phyloP scores from a whole-genome alignment of 495 filamentous ascomycete genomes.

The Penicillium roqueforti region DNA sequence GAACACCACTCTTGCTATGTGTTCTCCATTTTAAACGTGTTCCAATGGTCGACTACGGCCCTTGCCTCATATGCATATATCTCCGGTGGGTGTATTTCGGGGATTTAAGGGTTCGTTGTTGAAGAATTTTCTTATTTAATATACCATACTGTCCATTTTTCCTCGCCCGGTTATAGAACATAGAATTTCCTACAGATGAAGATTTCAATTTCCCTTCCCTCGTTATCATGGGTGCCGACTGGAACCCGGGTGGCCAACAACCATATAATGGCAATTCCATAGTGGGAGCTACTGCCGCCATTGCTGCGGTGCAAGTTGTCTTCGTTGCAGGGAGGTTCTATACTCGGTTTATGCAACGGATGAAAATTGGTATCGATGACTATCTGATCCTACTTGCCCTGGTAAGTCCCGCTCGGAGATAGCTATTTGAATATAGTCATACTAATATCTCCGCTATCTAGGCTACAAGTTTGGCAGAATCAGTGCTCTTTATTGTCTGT shows the following conservation, averaged over 20 bases:
- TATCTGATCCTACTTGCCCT: conserved; percentile 27
- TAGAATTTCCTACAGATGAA: not conserved
- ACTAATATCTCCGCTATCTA: conserved; percentile 3
- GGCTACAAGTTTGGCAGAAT: conserved; percentile 13
- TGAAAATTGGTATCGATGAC: conserved; percentile 24
- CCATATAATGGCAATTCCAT: conserved; percentile 12
- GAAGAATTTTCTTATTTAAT: not conserved
- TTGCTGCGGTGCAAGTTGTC: conserved; percentile 19
- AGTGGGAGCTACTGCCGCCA: conserved; percentile 14
- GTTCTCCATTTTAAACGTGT: not conserved
- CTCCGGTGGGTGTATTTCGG: not conserved
- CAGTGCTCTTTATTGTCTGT: conserved; percentile 17
- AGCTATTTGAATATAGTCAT: not conserved
- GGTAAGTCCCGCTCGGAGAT: conserved; percentile 6
- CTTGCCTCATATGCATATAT: not conserved
- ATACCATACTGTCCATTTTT: not conserved
- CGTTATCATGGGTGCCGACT: not conserved
- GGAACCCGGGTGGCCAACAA: not conserved
- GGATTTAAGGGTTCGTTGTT: not conserved
- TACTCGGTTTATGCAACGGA: conserved; percentile 25
- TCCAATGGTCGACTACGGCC: not conserved
- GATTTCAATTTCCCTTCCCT: not conserved
- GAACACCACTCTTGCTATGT: too few relatives aligned
- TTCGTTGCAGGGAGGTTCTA: conserved; percentile 28
- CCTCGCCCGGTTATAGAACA: not conserved